Conservation (phyloP, 192 early-diverging fungal genomes). For the Coemansia sp. region DNA sequence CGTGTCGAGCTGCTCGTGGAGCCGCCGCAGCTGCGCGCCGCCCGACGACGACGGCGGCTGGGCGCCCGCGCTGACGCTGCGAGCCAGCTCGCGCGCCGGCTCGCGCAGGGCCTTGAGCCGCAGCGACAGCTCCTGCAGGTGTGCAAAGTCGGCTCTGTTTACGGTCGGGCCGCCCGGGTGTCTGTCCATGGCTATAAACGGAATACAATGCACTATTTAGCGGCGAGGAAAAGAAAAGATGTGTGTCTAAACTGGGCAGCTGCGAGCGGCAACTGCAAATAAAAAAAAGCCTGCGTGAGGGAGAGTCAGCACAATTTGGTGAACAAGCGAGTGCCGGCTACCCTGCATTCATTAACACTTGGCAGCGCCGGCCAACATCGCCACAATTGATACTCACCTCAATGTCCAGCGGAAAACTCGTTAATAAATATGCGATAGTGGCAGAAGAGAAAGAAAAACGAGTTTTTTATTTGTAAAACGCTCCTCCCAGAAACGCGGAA, state of each 20-base stretch:
- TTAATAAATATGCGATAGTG: no score
- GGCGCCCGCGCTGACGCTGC: constrained; percentile 7
- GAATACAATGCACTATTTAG: neutral
- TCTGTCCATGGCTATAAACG: neutral
- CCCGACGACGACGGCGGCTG: neutral
- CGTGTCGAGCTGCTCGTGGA: constrained; percentile 35
- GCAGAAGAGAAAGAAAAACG: no score
- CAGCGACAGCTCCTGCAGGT: constrained; percentile 31
- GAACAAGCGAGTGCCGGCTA: no score
- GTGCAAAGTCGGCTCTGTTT: constrained; percentile 19
- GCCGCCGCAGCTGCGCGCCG: constrained; percentile 10
- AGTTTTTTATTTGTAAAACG: no score
- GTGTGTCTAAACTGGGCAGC: no score
- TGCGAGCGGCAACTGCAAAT: no score
- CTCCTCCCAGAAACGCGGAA: no score
- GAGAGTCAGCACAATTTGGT: no score
- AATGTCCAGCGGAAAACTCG: no score
- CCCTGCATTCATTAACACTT: neutral
- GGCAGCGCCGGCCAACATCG: no score
- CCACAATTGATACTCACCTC: no score
- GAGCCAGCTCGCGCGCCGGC: constrained; percentile 40
- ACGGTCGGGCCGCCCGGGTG: neutral
- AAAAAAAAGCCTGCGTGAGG: no score
- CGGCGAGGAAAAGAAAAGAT: neutral
- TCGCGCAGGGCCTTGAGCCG: constrained; percentile 35